phyloP scores from a whole-genome alignment of 352 stramenopile genomes.

The Hyphochytrium catenoides region DNA sequence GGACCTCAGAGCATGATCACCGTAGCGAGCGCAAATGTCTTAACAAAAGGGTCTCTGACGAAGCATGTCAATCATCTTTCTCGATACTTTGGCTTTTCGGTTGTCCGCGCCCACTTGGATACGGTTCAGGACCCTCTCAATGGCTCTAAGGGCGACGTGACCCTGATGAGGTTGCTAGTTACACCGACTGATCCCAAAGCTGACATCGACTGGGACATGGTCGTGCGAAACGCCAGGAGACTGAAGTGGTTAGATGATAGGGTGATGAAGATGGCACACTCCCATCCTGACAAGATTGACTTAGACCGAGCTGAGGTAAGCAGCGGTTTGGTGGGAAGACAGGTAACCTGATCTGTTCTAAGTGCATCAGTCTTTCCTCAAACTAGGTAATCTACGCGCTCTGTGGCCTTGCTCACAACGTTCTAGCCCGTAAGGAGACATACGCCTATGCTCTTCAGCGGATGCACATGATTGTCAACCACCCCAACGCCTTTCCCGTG shows the following conservation, averaged over 20 bases:
- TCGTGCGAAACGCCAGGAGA: constrained; percentile 61
- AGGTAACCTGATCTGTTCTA: too few species aligned
- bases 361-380: constrained; percentile 66
- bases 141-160: constrained; percentile 29
- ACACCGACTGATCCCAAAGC: constrained; percentile 18
- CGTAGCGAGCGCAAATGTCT: constrained; percentile 46
- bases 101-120: constrained; percentile 80
- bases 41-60: constrained; percentile 46
- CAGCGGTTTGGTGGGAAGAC: too few species aligned
- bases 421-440: constrained; percentile 76
- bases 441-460: constrained; percentile 80
- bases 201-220: constrained; percentile 48
- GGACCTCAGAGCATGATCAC: constrained; percentile 53
- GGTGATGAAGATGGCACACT: constrained; percentile 37
- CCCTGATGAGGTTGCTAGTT: constrained; percentile 39
- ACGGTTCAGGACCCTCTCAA: constrained; percentile 73
- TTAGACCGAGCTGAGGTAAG: too few species aligned
- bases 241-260: constrained; percentile 60
- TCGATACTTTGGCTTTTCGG: constrained; percentile 73
- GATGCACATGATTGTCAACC: constrained; percentile 75
- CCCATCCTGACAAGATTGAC: constrained; percentile 13
- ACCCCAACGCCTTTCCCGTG: constrained; percentile 63
- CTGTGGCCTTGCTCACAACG: constrained; percentile 78
- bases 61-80: too few species aligned
- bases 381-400: constrained; percentile 87